Evolutionary conservation across 1,139 yeast genomes (phyloP).

Genomic region (Blastobotrys ciferrii): DNA sequence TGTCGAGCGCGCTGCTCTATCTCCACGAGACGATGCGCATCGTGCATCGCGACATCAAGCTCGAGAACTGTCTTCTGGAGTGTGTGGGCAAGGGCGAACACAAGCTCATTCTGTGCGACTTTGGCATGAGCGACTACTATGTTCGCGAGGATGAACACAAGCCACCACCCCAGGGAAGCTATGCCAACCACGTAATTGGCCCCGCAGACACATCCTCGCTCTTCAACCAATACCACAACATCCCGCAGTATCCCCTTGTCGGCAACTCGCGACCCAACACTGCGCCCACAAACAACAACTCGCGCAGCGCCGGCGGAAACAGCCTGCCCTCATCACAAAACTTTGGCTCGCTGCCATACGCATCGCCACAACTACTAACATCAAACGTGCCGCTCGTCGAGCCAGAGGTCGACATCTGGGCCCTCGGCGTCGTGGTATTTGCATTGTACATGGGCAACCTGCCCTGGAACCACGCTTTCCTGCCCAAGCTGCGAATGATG

Average conservation of each 20-base stretch:
- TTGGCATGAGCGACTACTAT: constrained; percentile 70
- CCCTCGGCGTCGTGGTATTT: constrained; percentile 75
- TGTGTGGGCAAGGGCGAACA: constrained; percentile 31
- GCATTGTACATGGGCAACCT: constrained; percentile 71
- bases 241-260: background rate
- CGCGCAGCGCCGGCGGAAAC: constrained; percentile 6
- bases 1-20: constrained; percentile 61
- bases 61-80: constrained; percentile 77
- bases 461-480: constrained; percentile 81
- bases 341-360: constrained; percentile 89
- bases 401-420: constrained; percentile 85
- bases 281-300: background rate
- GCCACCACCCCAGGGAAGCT: background rate
- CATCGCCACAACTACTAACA: constrained; percentile 77
- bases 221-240: constrained; percentile 25
- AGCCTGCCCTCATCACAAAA: constrained; percentile 23
- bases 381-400: constrained; percentile 69
- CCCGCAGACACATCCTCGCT: constrained; percentile 32
- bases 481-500: constrained; percentile 71
- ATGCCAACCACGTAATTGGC: constrained; percentile 24
- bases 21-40: constrained; percentile 65
- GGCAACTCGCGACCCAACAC: constrained; percentile 3
- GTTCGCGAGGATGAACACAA: constrained; percentile 16
- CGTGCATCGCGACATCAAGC: constrained; percentile 86
- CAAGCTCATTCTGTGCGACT: constrained; percentile 61